A percentile compares a stretch with the other conserved stretches of the same genome.
These are phyloP conservation scores for Blastomyces gilchristii DNA, from an alignment of 2,329 filamentous ascomycete species.

Conservation along the genomic window DNA sequence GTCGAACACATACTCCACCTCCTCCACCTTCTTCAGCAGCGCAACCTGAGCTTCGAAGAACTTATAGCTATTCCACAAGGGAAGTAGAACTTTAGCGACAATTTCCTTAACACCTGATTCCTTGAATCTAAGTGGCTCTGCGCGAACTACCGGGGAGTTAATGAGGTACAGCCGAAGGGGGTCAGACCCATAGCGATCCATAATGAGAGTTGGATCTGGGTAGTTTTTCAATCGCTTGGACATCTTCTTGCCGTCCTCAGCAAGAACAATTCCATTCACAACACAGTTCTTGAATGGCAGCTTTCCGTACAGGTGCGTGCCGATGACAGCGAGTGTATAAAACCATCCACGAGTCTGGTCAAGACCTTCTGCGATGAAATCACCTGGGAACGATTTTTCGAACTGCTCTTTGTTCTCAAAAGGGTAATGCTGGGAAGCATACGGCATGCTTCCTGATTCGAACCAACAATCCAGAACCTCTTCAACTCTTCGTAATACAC, in stretches of 20 bases:
- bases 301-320: conserved; percentile 73
- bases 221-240: conserved; percentile 96
- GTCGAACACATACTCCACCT: conserved; percentile 68
- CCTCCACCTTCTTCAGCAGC: conserved; percentile 74
- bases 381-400: conserved; percentile 70
- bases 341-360: conserved; percentile 97
- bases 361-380: conserved; percentile 88
- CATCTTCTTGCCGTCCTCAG: conserved; percentile 97
- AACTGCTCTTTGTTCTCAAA: conserved; percentile 82
- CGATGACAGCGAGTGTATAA: conserved; percentile 81
- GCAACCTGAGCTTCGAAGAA: conserved; percentile 87
- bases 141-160: conserved; percentile 89
- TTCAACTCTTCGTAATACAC: conserved; percentile 65
- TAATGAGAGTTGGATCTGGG: conserved; percentile 72
- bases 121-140: conserved; percentile 83
- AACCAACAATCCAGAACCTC: conserved; percentile 98
- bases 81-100: conserved; percentile 79
- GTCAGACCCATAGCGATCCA: conserved; percentile 82
- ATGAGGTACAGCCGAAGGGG: conserved; percentile 91
- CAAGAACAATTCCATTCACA: conserved; percentile 90
- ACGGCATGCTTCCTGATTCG: conserved; percentile 92
- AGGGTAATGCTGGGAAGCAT: conserved; percentile 80
- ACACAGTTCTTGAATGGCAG: conserved; percentile 91
- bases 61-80: conserved; percentile 93
- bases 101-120: conserved; percentile 90